phyloP scores from a whole-genome alignment of 1,139 yeast species.

The Citeromyces siamensis region DNA sequence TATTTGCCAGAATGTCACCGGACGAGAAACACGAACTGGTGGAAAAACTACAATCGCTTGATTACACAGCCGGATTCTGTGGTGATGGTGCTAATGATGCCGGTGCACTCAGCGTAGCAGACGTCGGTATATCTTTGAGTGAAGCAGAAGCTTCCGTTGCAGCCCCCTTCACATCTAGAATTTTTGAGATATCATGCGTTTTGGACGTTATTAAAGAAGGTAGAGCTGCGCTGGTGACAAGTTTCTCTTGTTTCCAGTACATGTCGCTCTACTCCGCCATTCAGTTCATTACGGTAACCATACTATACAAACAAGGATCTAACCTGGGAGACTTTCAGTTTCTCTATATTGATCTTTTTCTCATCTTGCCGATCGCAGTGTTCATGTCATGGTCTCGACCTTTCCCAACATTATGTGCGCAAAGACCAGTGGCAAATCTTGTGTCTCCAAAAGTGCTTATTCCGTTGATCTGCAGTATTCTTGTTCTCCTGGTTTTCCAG shows the following conservation, averaged over 20 bases:
- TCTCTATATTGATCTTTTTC: constrained; percentile 78
- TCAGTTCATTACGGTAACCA: constrained; percentile 80
- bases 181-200: constrained; percentile 88
- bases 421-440: constrained; percentile 88
- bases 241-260: constrained; percentile 93
- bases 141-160: constrained; percentile 99
- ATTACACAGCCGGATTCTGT: constrained; percentile 92
- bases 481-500: constrained; percentile 52
- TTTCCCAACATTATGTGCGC: constrained; percentile 39
- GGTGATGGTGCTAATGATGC: constrained; percentile 98
- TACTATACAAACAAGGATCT: constrained; percentile 78
- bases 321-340: constrained; percentile 98
- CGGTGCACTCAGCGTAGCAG: constrained; percentile 96
- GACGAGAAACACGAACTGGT: constrained; percentile 96
- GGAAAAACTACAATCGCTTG: constrained; percentile 70
- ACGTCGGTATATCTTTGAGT: constrained; percentile 88
- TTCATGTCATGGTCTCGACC: constrained; percentile 98
- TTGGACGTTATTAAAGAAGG: constrained; percentile 89
- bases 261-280: constrained; percentile 97
- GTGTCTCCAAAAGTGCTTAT: constrained; percentile 80
- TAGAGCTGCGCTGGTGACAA: constrained; percentile 85
- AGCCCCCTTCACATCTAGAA: constrained; percentile 90
- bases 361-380: constrained; percentile 88
- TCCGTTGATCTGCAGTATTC: constrained; percentile 68
- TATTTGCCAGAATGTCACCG: constrained; percentile 97